phyloP scores from a whole-genome alignment of 345 rosid genomes.

The Pistacia vera region DNA sequence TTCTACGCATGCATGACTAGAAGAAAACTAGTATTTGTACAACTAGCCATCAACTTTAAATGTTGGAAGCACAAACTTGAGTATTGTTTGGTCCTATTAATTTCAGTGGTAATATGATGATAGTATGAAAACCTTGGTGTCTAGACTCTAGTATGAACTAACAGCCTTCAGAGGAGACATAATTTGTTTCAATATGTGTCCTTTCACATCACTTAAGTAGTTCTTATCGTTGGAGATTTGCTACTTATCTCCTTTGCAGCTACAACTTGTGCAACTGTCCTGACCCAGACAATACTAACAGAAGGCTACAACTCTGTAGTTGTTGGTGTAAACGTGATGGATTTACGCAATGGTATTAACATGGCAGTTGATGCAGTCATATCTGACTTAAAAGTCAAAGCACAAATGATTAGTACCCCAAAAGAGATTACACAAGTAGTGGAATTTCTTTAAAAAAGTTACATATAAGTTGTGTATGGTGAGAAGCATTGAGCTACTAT shows the following conservation, averaged over 20 bases:
- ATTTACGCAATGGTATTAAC: too few relatives aligned
- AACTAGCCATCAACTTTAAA: not conserved
- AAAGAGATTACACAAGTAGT: constrained; percentile 86
- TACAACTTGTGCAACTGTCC: constrained; percentile 90
- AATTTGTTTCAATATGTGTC: too few relatives aligned
- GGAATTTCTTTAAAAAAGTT: not conserved
- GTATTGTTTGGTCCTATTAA: not conserved
- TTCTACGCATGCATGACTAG: too few relatives aligned
- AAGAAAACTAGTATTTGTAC: too few relatives aligned
- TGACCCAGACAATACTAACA: constrained; percentile 89
- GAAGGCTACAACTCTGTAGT: constrained; percentile 93
- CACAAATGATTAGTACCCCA: constrained; percentile 85
- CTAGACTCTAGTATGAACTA: not conserved
- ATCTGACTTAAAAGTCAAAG: constrained; percentile 76
- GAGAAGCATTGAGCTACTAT: too few relatives aligned
- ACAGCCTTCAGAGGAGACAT: too few relatives aligned
- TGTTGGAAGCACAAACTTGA: not conserved
- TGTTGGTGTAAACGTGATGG: constrained; percentile 81
- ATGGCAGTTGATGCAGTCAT: constrained; percentile 49
- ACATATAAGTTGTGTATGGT: not conserved
- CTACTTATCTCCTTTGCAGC: constrained; percentile 46
- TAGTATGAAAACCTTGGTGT: not conserved
- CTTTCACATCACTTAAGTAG: too few relatives aligned
- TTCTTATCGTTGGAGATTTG: not conserved
- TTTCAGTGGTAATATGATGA: not conserved